Conservation (phyloP, 1,284 basidiomycete species). For the Inonotus obliquus region DNA sequence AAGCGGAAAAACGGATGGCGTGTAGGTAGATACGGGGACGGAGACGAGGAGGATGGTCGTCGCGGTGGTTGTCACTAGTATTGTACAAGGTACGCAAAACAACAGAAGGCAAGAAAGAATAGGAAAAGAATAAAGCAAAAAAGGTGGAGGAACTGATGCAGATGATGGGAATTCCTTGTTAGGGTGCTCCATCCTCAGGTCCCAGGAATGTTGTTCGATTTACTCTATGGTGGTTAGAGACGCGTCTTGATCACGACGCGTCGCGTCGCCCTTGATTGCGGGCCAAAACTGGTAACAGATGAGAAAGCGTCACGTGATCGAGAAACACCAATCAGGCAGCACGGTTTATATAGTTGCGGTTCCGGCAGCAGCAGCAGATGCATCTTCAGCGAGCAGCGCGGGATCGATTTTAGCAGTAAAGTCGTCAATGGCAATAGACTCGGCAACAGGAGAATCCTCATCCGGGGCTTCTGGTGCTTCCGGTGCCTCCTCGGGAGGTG, state of each 20-base stretch:
- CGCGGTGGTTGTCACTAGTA: neutral
- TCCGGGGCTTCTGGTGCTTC: neutral
- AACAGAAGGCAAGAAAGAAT: neutral
- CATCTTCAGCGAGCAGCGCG: slow-evolving; percentile 5
- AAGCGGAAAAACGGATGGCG: neutral
- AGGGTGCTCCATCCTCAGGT: neutral
- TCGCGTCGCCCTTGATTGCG: neutral
- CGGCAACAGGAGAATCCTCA: neutral
- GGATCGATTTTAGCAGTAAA: slow-evolving; percentile 12
- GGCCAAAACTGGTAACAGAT: neutral
- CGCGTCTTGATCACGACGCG: too few species aligned
- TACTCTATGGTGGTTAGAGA: neutral
- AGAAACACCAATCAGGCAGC: slow-evolving; percentile 4
- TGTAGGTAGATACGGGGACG: neutral
- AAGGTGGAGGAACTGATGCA: neutral
- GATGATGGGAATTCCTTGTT: neutral
- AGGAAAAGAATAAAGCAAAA: neutral
- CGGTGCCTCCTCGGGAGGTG: neutral
- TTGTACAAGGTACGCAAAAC: slow-evolving; percentile 2
- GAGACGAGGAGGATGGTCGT: neutral
- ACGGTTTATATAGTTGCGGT: neutral
- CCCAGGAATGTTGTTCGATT: neutral
- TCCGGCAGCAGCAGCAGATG: neutral
- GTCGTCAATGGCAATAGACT: neutral
- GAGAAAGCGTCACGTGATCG: slow-evolving; percentile 1